Conservation (phyloP, 2,329 filamentous ascomycete species). For the Hypoxylon sp. region DNA sequence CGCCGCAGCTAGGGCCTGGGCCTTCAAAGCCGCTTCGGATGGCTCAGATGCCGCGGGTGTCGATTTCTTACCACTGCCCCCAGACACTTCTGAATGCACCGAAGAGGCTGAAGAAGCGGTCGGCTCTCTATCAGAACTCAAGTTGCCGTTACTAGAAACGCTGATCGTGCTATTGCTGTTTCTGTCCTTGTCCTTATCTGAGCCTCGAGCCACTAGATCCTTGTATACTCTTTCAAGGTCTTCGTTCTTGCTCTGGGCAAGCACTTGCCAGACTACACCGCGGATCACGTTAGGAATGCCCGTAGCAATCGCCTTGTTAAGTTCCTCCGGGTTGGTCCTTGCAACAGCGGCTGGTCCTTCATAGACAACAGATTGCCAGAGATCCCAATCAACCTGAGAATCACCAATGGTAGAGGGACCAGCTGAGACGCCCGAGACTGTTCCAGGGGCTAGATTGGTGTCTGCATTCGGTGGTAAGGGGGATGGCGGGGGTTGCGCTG, state of each 20-base stretch:
- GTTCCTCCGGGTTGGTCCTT: slow-evolving; percentile 87
- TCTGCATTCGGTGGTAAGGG: slow-evolving; percentile 77
- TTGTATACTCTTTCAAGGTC: slow-evolving; percentile 90
- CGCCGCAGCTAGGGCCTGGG: slow-evolving; percentile 73
- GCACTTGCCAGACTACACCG: slow-evolving; percentile 98
- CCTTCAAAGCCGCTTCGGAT: slow-evolving; percentile 75
- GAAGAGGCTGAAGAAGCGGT: slow-evolving; percentile 86
- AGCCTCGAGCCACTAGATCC: slow-evolving; percentile 83
- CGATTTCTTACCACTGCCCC: slow-evolving; percentile 67
- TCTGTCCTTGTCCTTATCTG: slow-evolving; percentile 81
- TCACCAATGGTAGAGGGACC: slow-evolving; percentile 80
- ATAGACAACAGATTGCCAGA: slow-evolving; percentile 97
- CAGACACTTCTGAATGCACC: slow-evolving; percentile 82
- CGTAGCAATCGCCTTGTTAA: slow-evolving; percentile 90
- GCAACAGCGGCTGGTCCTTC: slow-evolving; percentile 92
- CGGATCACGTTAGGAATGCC: slow-evolving; percentile 96
- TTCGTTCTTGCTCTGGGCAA: slow-evolving; percentile 94
- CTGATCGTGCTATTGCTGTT: slow-evolving; percentile 70
- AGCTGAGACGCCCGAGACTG: slow-evolving; percentile 83
- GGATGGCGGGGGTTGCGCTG: slow-evolving; percentile 56
- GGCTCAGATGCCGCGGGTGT: slow-evolving; percentile 73
- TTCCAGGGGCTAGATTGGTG: slow-evolving; percentile 83
- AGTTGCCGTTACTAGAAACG: slow-evolving; percentile 67
- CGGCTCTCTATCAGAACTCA: slow-evolving; percentile 75
- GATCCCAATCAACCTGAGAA: slow-evolving; percentile 93